Evolutionary conservation across 306 rosid species (phyloP).

Genomic region (Cyamopsis tetragonoloba): DNA sequence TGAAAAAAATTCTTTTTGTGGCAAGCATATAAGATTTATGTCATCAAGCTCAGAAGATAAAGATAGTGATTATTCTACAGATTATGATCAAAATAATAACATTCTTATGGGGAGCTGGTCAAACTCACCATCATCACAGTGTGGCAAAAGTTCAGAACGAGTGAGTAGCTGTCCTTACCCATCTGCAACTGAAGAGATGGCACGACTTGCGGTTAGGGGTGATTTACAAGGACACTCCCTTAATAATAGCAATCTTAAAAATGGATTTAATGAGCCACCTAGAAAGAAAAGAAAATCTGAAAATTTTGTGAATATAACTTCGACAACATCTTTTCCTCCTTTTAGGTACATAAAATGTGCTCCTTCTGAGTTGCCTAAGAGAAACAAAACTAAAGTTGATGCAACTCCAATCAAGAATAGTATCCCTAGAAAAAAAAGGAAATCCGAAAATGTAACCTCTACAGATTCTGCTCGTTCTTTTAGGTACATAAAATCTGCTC

Average conservation of each 20-base stretch:
- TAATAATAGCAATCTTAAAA: conserved; percentile 32
- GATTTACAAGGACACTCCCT: conserved; percentile 32
- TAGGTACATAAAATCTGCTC: conserved; percentile 27
- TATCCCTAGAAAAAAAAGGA: conserved; percentile 42
- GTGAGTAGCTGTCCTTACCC: conserved; percentile 86
- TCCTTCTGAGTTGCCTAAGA: too few relatives aligned
- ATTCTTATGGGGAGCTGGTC: conserved; percentile 19
- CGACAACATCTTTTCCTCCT: too few relatives aligned
- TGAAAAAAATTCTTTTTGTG: conserved; percentile 42
- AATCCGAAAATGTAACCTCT: conserved; percentile 24
- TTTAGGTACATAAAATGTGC: too few relatives aligned
- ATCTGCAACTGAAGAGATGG: conserved; percentile 76
- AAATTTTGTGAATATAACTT: too few relatives aligned
- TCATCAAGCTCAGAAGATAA: conserved; percentile 71
- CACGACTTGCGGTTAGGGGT: conserved; percentile 55
- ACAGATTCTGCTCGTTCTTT: conserved; percentile 25
- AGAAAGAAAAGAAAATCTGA: conserved; percentile 42
- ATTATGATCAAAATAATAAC: conserved; percentile 33
- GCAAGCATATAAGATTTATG: conserved; percentile 65
- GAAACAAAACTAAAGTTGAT: too few relatives aligned
- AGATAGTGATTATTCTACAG: conserved; percentile 36
- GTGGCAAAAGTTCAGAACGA: conserved; percentile 47
- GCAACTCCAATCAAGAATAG: too few relatives aligned
- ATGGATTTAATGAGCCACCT: conserved; percentile 28
- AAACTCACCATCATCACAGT: conserved; percentile 38